These are phyloP conservation scores for Rhodotorula sp. DNA, from an alignment of 1,284 basidiomycete genomes.

Conservation along the genomic window DNA sequence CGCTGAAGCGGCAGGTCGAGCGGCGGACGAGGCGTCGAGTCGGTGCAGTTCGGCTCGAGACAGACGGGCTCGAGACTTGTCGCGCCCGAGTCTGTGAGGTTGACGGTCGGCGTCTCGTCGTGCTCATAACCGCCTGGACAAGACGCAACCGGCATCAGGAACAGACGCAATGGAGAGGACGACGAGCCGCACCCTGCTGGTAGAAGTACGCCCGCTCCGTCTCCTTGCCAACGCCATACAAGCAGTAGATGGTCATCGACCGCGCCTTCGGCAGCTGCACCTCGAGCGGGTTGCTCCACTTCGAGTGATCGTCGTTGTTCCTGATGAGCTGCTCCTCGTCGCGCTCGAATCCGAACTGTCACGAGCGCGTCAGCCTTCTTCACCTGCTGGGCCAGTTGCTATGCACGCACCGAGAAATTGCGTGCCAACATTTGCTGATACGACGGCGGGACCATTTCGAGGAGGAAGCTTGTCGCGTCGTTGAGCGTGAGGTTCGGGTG, in stretches of 20 bases:
- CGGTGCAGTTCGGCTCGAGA: conserved; percentile 44
- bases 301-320: conserved; percentile 52
- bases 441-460: conserved; percentile 59
- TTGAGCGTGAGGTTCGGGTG: conserved; percentile 74
- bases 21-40: conserved; percentile 53
- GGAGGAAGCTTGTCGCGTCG: conserved; percentile 64
- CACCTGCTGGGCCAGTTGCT: no score
- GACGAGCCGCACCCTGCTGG: conserved; percentile 55
- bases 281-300: conserved; percentile 97
- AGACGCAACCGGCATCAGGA: neutral
- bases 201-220: conserved; percentile 68
- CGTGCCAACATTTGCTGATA: conserved; percentile 76
- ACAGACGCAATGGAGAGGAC: no score
- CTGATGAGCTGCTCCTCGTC: conserved; percentile 58
- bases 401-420: conserved; percentile 68
- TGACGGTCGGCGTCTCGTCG: conserved; percentile 56
- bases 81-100: neutral
- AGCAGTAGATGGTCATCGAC: conserved; percentile 87
- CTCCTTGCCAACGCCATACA: conserved; percentile 94
- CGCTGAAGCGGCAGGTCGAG: conserved; percentile 63
- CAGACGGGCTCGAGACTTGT: conserved; percentile 22
- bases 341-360: conserved; percentile 73
- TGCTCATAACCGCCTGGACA: conserved; percentile 58
- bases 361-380: neutral
- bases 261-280: conserved; percentile 83